Conservation (phyloP, 495 filamentous ascomycete species). For the Penicillium crystallinum region DNA sequence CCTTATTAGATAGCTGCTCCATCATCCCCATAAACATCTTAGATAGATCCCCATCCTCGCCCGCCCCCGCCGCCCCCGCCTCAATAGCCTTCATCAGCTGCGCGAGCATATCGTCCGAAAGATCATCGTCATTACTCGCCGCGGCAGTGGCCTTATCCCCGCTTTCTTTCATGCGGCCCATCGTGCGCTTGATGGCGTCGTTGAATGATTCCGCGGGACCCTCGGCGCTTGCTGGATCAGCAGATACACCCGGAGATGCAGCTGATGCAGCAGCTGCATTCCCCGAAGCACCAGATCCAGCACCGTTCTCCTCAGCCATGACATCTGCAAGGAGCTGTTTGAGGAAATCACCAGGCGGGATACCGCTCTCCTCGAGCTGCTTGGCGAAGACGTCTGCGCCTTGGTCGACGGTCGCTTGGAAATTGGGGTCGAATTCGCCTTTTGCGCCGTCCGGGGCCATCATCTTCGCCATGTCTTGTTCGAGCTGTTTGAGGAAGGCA, state of each 20-base stretch:
- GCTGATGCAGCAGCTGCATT: constrained; percentile 1
- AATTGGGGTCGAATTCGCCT: constrained; percentile 9
- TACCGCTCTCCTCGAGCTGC: constrained; percentile 72
- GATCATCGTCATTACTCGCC: constrained; percentile 54
- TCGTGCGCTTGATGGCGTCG: constrained; percentile 82
- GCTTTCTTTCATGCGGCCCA: constrained; percentile 89
- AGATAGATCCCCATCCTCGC: constrained; percentile 78
- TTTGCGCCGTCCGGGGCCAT: constrained; percentile 44
- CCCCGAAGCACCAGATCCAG: constrained; percentile 25
- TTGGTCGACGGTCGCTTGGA: constrained; percentile 30
- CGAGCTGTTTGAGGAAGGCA: constrained; percentile 70
- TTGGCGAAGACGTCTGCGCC: constrained; percentile 59
- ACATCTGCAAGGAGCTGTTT: constrained; percentile 76
- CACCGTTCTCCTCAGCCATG: constrained; percentile 68
- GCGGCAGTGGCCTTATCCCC: constrained; percentile 78
- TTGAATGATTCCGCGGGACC: constrained; percentile 62
- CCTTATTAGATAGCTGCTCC: constrained; percentile 96
- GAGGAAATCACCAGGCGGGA: constrained; percentile 68
- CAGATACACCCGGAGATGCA: not conserved
- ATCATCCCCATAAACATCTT: constrained; percentile 96
- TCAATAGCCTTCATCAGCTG: constrained; percentile 78
- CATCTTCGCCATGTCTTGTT: constrained; percentile 80
- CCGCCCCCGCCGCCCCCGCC: constrained; percentile 55
- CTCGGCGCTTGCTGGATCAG: not conserved
- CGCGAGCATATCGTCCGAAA: constrained; percentile 72